Evolutionary conservation across 2,329 filamentous ascomycete genomes (phyloP).

Genomic region (Pseudogymnoascus sp.): DNA sequence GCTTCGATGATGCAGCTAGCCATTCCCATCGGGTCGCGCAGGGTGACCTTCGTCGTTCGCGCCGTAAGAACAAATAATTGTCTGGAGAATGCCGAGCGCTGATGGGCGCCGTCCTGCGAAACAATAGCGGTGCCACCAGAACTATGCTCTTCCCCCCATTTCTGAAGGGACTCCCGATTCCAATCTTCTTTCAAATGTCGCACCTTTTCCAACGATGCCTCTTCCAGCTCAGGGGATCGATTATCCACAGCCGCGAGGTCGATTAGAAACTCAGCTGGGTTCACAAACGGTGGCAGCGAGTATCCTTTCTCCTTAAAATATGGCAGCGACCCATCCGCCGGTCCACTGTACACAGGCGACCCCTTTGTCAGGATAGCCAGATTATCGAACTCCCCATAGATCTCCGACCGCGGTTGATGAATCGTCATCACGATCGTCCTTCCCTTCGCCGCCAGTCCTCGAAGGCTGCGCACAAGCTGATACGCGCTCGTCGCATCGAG

Average conservation of each 20-base stretch:
- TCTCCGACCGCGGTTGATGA: constrained; percentile 71
- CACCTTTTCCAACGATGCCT: constrained; percentile 51
- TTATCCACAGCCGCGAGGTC: constrained; percentile 70
- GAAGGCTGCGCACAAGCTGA: constrained; percentile 64
- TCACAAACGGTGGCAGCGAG: constrained; percentile 62
- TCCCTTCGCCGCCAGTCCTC: constrained; percentile 59
- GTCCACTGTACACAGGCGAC: constrained; percentile 60
- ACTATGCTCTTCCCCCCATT: constrained; percentile 13
- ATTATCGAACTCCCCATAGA: constrained; percentile 70
- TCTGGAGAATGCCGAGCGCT: constrained; percentile 49
- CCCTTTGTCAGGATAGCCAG: constrained; percentile 63
- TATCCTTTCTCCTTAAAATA: constrained; percentile 59
- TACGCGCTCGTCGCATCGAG: constrained; percentile 71
- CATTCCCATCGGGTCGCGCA: constrained; percentile 72
- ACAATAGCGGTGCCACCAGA: neutral
- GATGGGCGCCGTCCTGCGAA: neutral
- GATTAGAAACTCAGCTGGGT: constrained; percentile 70
- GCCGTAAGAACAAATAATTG: constrained; percentile 61
- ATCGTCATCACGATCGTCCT: constrained; percentile 68
- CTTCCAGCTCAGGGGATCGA: constrained; percentile 59
- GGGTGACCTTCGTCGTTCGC: constrained; percentile 63
- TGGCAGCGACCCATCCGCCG: constrained; percentile 47
- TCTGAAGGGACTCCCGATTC: constrained; percentile 34
- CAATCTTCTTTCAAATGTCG: constrained; percentile 55
- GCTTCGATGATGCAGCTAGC: constrained; percentile 63